Conservation (phyloP, 2,329 filamentous ascomycete species). For the Fusarium nisikadoi region DNA sequence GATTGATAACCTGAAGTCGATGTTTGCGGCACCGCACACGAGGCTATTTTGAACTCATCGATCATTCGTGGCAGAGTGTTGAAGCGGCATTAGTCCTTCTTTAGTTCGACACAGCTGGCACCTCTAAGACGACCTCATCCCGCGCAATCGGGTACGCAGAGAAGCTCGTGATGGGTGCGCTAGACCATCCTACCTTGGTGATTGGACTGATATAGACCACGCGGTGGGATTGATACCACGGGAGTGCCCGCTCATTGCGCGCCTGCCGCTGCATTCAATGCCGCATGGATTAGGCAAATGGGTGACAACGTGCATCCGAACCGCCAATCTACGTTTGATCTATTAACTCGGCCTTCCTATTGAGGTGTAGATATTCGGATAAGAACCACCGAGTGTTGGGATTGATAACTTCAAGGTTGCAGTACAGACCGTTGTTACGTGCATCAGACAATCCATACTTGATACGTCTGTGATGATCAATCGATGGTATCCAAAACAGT, state of each 20-base stretch:
- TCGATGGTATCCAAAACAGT: neutral
- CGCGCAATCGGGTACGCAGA: slow-evolving; percentile 17
- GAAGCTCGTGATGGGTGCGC: slow-evolving; percentile 25
- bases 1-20: neutral
- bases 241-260: slow-evolving; percentile 44
- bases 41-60: slow-evolving; percentile 13
- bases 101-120: slow-evolving; percentile 16
- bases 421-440: slow-evolving; percentile 2
- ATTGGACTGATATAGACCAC: slow-evolving; percentile 31
- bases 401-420: slow-evolving; percentile 6
- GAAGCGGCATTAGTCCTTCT: slow-evolving; percentile 27
- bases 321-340: slow-evolving; percentile 21
- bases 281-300: slow-evolving; percentile 27
- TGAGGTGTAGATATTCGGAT: slow-evolving; percentile 31
- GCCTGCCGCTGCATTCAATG: slow-evolving; percentile 40
- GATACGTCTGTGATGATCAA: neutral
- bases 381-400: slow-evolving; percentile 15
- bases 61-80: slow-evolving; percentile 26
- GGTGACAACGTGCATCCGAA: slow-evolving; percentile 26
- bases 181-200: slow-evolving; percentile 31
- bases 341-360: slow-evolving; percentile 33
- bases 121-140: slow-evolving; percentile 9
- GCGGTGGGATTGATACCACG: slow-evolving; percentile 34
- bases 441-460: slow-evolving; percentile 14
- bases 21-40: slow-evolving; percentile 15